Evolutionary conservation across 2,329 filamentous ascomycete species (phyloP).

Genomic region (Parastagonospora avenae): DNA sequence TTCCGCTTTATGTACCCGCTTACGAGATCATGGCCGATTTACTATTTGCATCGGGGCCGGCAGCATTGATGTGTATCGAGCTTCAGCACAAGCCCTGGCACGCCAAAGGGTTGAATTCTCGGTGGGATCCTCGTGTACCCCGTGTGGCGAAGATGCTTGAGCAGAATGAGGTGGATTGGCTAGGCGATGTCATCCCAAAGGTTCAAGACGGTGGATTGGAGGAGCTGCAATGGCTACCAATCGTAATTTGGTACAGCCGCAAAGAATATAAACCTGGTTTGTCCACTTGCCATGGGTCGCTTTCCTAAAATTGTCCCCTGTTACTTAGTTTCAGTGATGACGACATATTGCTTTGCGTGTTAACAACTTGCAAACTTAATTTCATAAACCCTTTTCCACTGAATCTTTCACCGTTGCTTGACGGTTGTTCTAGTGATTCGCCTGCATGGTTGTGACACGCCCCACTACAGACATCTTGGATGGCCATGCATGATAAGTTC

Average conservation of each 20-base stretch:
- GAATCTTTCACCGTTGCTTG: too few relatives aligned
- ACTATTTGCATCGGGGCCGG: constrained; percentile 4
- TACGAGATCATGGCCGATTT: constrained; percentile 8
- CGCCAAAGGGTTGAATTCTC: background rate
- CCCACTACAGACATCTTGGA: too few relatives aligned
- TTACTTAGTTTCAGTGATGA: too few relatives aligned
- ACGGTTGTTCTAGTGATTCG: too few relatives aligned
- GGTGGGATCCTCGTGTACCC: background rate
- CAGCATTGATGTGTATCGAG: constrained; percentile 5
- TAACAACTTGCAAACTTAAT: too few relatives aligned
- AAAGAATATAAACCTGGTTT: background rate
- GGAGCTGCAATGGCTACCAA: background rate
- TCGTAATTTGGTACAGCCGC: background rate
- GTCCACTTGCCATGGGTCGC: too few relatives aligned
- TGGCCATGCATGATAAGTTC: too few relatives aligned
- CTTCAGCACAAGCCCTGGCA: constrained; percentile 2
- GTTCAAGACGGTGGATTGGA: background rate
- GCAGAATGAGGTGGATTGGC: background rate
- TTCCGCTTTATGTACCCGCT: background rate
- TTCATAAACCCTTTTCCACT: too few relatives aligned
- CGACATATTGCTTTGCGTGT: too few relatives aligned
- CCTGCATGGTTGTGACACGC: too few relatives aligned
- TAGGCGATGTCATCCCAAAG: background rate
- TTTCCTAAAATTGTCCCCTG: too few relatives aligned
- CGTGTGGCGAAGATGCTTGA: constrained; percentile 6